Evolutionary conservation across 2,329 filamentous ascomycete species (phyloP), one percentile per base, ranked within the genome.

Genomic region (Verticillium albo-atrum): DNA sequence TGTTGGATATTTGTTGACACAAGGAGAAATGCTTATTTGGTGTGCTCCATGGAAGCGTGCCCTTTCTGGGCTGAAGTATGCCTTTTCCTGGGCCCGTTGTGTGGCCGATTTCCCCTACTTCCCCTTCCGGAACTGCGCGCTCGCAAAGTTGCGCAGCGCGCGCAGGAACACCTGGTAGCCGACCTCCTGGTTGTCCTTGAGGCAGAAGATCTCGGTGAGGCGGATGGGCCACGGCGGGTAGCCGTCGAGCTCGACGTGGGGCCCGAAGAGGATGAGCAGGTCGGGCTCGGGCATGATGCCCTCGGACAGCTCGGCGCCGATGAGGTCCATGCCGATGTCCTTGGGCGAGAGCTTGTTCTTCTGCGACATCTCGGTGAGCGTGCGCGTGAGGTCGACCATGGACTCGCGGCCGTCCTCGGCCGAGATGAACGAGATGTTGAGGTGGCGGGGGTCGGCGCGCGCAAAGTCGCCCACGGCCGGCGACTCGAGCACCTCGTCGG

Each of bases 191-290:
- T 92, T 92, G 70, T 93, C 90, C 59, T 83, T 82, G 14, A 90
- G 78, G 68, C 87, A 85, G 72, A 93, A 97, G 60, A 99, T 97
- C 79, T 99, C 95, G 0, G 93, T 97, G 70, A 99, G 78, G 51
- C 95, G 85, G 62, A 98, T 84, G 75, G 97, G 95, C 95, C 95
- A 99, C 1, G 95, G 95, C 10, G 95, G 95, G 72, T 98, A 99
- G 10, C 95, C 92, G 58, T 92, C 88, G 52, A 99, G 77, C 71
- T 92, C 88, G 58, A 98, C 86, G 55, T 87, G 86, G 4, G 93
- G 91, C 1, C 89, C 87, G 72, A 99, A 99, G 9, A 97, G 78
- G 58, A 99, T 84, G 60, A 99, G 78, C 15, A 99, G 79, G 71
- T 98, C 93, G 2, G 95, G 95, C 75, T 99, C 94, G 10, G 85